phyloP scores from a whole-genome alignment of 78 protist species.

The Bigelowiella natans region DNA sequence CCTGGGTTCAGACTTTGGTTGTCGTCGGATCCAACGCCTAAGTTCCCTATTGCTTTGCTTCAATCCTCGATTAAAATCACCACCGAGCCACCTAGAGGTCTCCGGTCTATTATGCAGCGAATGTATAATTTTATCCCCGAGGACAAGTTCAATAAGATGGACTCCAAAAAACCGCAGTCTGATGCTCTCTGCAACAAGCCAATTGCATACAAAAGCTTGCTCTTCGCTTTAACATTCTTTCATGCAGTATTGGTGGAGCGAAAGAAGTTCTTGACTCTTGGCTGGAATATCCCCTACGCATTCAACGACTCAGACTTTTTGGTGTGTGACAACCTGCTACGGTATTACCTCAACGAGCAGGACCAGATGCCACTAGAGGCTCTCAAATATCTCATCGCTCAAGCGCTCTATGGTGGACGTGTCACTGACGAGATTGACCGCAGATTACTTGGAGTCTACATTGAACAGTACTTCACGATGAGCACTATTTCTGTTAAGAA shows the following conservation, averaged over 20 bases:
- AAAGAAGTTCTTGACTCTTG: slow-evolving; percentile 57
- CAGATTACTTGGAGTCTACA: slow-evolving; percentile 52
- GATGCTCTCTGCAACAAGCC: slow-evolving; percentile 8
- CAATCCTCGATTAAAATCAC: slow-evolving; percentile 74
- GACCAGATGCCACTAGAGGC: slow-evolving; percentile 58
- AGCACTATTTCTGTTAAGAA: slow-evolving; percentile 12
- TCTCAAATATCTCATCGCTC: slow-evolving; percentile 66
- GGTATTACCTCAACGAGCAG: slow-evolving; percentile 41
- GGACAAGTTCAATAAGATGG: slow-evolving; percentile 9
- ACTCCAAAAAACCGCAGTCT: neutral
- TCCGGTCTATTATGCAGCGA: slow-evolving; percentile 57
- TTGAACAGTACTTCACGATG: slow-evolving; percentile 38
- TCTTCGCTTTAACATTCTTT: slow-evolving; percentile 60
- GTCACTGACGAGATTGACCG: slow-evolving; percentile 82
- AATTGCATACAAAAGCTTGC: slow-evolving; percentile 46
- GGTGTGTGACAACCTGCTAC: slow-evolving; percentile 42
- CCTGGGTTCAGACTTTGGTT: slow-evolving; percentile 72
- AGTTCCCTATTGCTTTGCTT: slow-evolving; percentile 77
- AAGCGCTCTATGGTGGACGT: slow-evolving; percentile 79
- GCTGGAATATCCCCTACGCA: slow-evolving; percentile 48
- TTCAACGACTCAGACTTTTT: slow-evolving; percentile 72
- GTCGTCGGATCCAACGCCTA: slow-evolving; percentile 58
- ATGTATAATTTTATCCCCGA: slow-evolving; percentile 39
- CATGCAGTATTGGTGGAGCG: slow-evolving; percentile 74
- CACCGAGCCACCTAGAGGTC: slow-evolving; percentile 82